Base-by-base conservation (phyloP, 73 alveolate species). In the Symbiodinium natans region DNA sequence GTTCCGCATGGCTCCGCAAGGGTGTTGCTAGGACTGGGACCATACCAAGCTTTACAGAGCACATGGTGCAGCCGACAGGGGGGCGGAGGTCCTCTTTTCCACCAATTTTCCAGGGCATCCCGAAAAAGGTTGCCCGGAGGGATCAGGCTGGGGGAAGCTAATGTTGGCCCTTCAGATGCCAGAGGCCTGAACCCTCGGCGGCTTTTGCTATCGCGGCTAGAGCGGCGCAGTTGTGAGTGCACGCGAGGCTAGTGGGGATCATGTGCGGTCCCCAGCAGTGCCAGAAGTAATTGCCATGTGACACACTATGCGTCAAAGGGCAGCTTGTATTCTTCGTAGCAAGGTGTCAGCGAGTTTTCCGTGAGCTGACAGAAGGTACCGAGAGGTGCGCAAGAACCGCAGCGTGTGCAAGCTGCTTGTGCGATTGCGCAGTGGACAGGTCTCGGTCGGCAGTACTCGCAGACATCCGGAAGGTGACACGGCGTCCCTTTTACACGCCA, bases 391-490 rank as follows among this genome's bases (percentile, higher is more conserved):
- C n/a, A 13, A 46, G 46, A n/a, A 25, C 46, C n/a, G 52, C 31
- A 36, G 86, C n/a, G 83, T 71, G 29, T 71, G 41, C 39, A 21
- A 71, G 17, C 38, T 21, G 41, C 83, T 1, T 71, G 83, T 19
- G 52, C 33, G 13, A 33, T 29, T 4, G 40, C 84, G 41, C 23
- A 10, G 34, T 23, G 34, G 84, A 41, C 63, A 90, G 97, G 97
- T 90, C 97, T 36, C 74, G 86, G 48, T 93, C 59, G 23, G 82
- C 42, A 6, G 83, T 48, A 8, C 83, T 92, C 59, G 98, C 98
- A 39, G 99, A 99, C 34, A 77, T 99, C 29, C 93, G 99, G 41
- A 99, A 85, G 92, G 99, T 99, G 77, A 99, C 99, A 31, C 86
- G 87, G 43, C 96, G 99, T n/a, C 99, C 92, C 34, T 84, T 88